Conservation (phyloP, 345 rosid genomes). For the Nephelium lappaceum region DNA sequence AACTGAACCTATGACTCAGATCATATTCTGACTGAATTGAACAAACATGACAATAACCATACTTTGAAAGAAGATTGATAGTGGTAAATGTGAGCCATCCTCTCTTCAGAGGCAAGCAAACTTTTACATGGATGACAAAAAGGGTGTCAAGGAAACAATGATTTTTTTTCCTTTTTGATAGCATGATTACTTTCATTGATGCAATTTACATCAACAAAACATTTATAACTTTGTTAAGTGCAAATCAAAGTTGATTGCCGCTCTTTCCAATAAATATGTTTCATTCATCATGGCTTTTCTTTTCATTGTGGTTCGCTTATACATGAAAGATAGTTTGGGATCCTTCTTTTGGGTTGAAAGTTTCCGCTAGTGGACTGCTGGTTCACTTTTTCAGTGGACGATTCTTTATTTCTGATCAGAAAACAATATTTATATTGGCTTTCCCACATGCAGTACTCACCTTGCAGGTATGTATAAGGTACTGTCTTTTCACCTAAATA, state of each 20-base stretch:
- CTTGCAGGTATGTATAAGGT: background rate
- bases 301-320: background rate
- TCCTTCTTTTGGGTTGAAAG: background rate
- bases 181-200: background rate
- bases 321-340: background rate
- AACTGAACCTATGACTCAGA: background rate
- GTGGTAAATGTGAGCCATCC: background rate
- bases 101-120: background rate
- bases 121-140: background rate
- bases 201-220: background rate
- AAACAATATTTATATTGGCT: background rate
- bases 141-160: background rate
- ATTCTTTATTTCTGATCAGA: background rate
- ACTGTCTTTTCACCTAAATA: background rate
- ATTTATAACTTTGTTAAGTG: background rate
- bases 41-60: background rate
- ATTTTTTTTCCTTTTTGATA: background rate
- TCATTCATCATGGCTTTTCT: background rate
- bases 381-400: background rate
- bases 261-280: background rate
- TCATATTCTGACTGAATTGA: background rate
- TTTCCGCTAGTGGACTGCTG: background rate
- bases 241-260: background rate
- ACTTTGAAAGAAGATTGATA: background rate
- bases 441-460: background rate